phyloP scores from a whole-genome alignment of 192 early-diverging fungal genomes.

The Cladochytrium replicatum region DNA sequence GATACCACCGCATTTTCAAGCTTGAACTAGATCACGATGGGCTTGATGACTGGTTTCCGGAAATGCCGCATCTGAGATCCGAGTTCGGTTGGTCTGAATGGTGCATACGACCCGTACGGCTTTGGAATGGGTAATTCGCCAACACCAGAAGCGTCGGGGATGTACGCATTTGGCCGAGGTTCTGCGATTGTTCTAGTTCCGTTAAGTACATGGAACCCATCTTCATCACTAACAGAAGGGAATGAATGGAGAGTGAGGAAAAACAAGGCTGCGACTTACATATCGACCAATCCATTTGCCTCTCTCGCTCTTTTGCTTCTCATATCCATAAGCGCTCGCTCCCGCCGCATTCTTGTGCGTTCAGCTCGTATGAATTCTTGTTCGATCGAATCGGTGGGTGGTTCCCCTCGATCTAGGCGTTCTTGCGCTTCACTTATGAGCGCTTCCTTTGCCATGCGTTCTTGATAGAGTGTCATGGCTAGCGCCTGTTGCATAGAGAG shows the following conservation, averaged over 20 bases:
- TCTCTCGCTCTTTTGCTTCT: conserved; percentile 12
- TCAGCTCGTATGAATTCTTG: conserved; percentile 36
- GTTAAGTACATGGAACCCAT: conserved; percentile 37
- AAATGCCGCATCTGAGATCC: conserved; percentile 43
- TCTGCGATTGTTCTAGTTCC: conserved; percentile 38
- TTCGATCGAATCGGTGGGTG: conserved; percentile 36
- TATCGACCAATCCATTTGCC: conserved; percentile 29
- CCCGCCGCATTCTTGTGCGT: conserved; percentile 12
- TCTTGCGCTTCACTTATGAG: conserved; percentile 31
- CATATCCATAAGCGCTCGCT: conserved; percentile 19
- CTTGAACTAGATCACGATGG: conserved; percentile 50
- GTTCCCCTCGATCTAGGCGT: conserved; percentile 26
- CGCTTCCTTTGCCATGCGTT: conserved; percentile 43
- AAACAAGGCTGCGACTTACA: conserved; percentile 23
- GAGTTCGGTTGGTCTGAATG: conserved; percentile 44
- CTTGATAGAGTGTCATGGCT: conserved; percentile 50
- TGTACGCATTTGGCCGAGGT: conserved; percentile 50
- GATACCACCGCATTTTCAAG: too few species aligned
- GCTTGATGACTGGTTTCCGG: conserved; percentile 30
- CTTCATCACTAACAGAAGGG: conserved; percentile 30
- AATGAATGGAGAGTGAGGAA: conserved; percentile 18
- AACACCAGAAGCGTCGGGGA: conserved; percentile 35
- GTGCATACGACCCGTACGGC: conserved; percentile 44
- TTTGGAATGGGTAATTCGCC: conserved; percentile 50
- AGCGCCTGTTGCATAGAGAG: conserved; percentile 52